phyloP scores from a whole-genome alignment of 2,329 filamentous ascomycete species.

The Parastagonospora nodorum region DNA sequence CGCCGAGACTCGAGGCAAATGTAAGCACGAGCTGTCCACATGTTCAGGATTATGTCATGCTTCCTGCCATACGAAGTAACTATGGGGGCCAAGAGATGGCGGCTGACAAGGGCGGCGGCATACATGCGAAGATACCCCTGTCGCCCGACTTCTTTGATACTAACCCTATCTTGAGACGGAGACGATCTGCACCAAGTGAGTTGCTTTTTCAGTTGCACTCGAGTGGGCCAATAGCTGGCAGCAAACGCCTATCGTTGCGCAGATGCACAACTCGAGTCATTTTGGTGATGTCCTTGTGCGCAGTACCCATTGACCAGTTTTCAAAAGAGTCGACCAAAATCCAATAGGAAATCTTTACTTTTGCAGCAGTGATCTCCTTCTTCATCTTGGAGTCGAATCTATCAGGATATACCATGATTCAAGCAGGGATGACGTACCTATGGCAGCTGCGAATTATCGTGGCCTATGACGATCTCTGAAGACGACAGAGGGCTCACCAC shows the following conservation, averaged over 20 bases:
- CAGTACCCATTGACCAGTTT: not conserved
- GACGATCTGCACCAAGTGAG: constrained; percentile 39
- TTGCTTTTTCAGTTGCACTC: not conserved
- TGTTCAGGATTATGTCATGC: too few relatives aligned
- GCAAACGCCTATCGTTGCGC: constrained; percentile 1
- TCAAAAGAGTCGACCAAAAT: not conserved
- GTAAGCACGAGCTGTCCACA: too few relatives aligned
- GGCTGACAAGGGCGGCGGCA: too few relatives aligned
- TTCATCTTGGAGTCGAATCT: not conserved
- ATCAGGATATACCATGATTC: not conserved
- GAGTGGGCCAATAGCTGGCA: not conserved
- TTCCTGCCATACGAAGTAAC: too few relatives aligned
- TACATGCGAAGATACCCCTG: too few relatives aligned
- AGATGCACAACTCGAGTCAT: too few relatives aligned
- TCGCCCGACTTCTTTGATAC: constrained; percentile 54
- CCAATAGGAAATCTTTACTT: not conserved
- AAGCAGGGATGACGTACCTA: not conserved
- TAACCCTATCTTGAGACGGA: constrained; percentile 46
- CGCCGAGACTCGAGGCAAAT: too few relatives aligned
- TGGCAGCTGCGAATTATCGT: constrained; percentile 3
- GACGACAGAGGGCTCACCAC: not conserved
- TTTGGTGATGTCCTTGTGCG: too few relatives aligned
- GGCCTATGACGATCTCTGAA: not conserved
- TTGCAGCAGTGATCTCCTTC: constrained; percentile 1
- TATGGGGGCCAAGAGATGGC: too few relatives aligned